phyloP scores from a whole-genome alignment of 495 filamentous ascomycete genomes.

The Penicillium fimorum region DNA sequence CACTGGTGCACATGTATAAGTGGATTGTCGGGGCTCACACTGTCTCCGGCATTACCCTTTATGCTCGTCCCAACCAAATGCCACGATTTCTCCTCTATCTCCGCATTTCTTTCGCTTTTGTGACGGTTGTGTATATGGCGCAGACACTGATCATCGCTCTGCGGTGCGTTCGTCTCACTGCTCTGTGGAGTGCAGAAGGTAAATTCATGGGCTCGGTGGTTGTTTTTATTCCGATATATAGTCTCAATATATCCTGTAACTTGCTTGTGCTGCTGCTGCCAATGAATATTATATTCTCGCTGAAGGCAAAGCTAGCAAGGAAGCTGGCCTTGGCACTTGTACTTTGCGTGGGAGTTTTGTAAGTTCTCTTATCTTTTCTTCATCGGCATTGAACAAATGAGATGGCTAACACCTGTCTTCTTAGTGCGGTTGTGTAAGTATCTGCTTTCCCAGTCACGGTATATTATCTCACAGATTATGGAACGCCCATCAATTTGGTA shows the following conservation, averaged over 20 bases:
- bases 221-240: slow-evolving; percentile 17
- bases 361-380: background rate
- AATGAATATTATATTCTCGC: slow-evolving; percentile 12
- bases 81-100: slow-evolving; percentile 19
- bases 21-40: slow-evolving; percentile 17
- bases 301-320: slow-evolving; percentile 13
- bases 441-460: background rate
- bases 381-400: background rate
- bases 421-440: background rate
- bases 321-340: slow-evolving; percentile 12
- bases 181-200: slow-evolving; percentile 14
- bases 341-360: slow-evolving; percentile 22
- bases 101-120: slow-evolving; percentile 11
- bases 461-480: background rate
- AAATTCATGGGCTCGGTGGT: slow-evolving; percentile 15
- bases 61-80: slow-evolving; percentile 25
- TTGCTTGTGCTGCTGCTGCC: slow-evolving; percentile 19
- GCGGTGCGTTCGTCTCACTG: slow-evolving; percentile 20
- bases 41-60: slow-evolving; percentile 26
- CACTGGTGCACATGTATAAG: slow-evolving; percentile 18
- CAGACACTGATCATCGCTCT: slow-evolving; percentile 21
- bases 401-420: background rate
- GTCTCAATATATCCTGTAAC: slow-evolving; percentile 19
- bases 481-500: slow-evolving; percentile 26
- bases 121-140: slow-evolving; percentile 16